These are phyloP conservation scores for Amauroascus verrucosus DNA, from an alignment of 2,329 filamentous ascomycete genomes.

Conservation along the genomic window DNA sequence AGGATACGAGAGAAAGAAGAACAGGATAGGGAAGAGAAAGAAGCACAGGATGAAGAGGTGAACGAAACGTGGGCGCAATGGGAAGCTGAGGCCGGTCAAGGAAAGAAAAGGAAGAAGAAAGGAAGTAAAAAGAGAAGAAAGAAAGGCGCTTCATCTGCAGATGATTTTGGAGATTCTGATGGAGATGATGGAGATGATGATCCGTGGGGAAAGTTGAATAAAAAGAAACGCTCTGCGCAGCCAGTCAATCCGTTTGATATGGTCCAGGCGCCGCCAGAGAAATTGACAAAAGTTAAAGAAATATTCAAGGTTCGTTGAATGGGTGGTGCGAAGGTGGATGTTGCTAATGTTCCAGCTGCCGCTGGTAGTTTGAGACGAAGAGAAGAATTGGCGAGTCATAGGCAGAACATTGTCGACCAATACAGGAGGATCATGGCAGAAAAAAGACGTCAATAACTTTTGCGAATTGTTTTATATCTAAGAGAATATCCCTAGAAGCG, in stretches of 20 bases:
- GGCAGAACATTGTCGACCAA: constrained; percentile 60
- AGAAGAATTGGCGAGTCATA: constrained; percentile 61
- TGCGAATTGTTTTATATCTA: constrained; percentile 2
- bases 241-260: constrained; percentile 40
- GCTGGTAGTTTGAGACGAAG: constrained; percentile 61
- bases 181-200: constrained; percentile 52
- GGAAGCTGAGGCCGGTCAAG: constrained; percentile 44
- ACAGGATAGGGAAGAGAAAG: constrained; percentile 60
- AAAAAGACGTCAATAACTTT: constrained; percentile 28
- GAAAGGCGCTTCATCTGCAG: constrained; percentile 26
- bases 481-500: constrained; percentile 2
- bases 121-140: constrained; percentile 51
- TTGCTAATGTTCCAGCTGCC: constrained; percentile 57
- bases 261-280: constrained; percentile 63
- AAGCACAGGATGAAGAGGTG: constrained; percentile 53
- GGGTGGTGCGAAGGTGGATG: constrained; percentile 54
- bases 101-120: constrained; percentile 49
- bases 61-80: constrained; percentile 55
- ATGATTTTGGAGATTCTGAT: constrained; percentile 33
- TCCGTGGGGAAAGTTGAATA: constrained; percentile 66
- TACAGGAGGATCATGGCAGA: constrained; percentile 62
- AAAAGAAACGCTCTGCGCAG: constrained; percentile 41
- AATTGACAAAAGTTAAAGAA: constrained; percentile 52
- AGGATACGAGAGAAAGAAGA: constrained; percentile 61
- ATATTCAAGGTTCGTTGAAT: constrained; percentile 51